Evolutionary conservation across 2,329 filamentous ascomycete genomes (phyloP).

Genomic region (Cladorrhinum sp.): DNA sequence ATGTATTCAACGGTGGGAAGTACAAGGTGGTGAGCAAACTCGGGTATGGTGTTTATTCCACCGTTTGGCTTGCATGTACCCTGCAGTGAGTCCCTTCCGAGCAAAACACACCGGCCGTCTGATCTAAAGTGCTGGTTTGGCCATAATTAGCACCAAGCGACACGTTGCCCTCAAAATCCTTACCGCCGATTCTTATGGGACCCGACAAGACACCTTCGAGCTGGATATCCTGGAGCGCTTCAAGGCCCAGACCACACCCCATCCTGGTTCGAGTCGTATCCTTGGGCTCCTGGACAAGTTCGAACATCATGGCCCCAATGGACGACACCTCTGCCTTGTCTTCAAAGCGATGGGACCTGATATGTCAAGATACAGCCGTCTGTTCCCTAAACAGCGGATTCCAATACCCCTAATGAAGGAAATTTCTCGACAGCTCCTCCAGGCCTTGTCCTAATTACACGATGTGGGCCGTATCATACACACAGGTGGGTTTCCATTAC

Average conservation of each 20-base stretch:
- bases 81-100: too few species aligned
- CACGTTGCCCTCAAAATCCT: slow-evolving; percentile 17
- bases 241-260: slow-evolving; percentile 1
- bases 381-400: slow-evolving; percentile 12
- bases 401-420: slow-evolving; percentile 10
- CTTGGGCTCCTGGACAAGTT: slow-evolving; percentile 10
- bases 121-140: too few species aligned
- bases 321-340: slow-evolving; percentile 13
- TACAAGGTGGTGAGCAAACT: slow-evolving; percentile 11
- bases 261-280: background rate
- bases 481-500: too few species aligned
- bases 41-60: slow-evolving; percentile 13
- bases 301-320: slow-evolving; percentile 10
- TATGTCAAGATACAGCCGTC: slow-evolving; percentile 6
- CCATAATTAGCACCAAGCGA: slow-evolving; percentile 5
- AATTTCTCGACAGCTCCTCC: slow-evolving; percentile 12
- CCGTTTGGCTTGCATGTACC: slow-evolving; percentile 14
- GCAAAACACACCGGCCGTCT: too few species aligned
- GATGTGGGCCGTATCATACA: slow-evolving; percentile 13
- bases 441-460: too few species aligned
- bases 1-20: slow-evolving; percentile 9
- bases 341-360: slow-evolving; percentile 16
- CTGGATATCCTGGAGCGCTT: slow-evolving; percentile 10
- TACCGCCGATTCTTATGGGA: slow-evolving; percentile 8
- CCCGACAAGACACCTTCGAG: slow-evolving; percentile 4